Evolutionary conservation across 73 alveolate species (phyloP), one percentile per base, ranked within the genome.

Genomic region (Tetrahymena elliotti): DNA sequence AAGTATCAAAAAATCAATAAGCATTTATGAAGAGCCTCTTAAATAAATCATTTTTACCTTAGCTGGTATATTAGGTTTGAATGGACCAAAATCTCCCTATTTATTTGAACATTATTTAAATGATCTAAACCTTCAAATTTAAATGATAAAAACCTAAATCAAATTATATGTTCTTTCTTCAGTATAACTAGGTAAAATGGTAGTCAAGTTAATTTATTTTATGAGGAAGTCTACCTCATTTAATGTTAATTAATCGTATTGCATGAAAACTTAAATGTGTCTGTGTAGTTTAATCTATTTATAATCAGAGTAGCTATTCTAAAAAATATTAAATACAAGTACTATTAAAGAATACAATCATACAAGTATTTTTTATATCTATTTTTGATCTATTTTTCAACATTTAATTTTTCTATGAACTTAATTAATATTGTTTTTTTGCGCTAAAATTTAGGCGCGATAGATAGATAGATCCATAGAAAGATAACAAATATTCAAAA

Each of bases 81-180:
- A 94, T 15, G 96, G 96, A 36, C 96, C 96, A 88, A 84, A 94
- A 39, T 84, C 41, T 9, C 96, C 96, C 95, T 94, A 27, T 82
- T 82, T 83, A 82, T 68, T 37, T 22, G n/a, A 68, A 24, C 11
- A 24, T 22, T 24, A 68, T 27, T 68, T 68, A 3, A 7, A 68
- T 24, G 20, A 9, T 68, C 36, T 27, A 2, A 31, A 24, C 3
- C 13, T 68, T 1, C n/a, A 1, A 7, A 68, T n/a, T 3, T 18
- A 31, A 7, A n/a, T 4, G n/a, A n/a, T 31, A 68, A 68, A 27
- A 27, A 68, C 88, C 88, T 68, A 68, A 68, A 68, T 68, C 88
- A 68, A 68, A 68, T 68, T 68, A 68, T 68, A 68, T 68, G 34
- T 68, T 68, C 88, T 68, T 68, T 68, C 88, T 68, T 68, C 88